Evolutionary conservation across 768 basidiomycete species (phyloP), one percentile per base, ranked within the genome.

Genomic region (Russula olivacea): DNA sequence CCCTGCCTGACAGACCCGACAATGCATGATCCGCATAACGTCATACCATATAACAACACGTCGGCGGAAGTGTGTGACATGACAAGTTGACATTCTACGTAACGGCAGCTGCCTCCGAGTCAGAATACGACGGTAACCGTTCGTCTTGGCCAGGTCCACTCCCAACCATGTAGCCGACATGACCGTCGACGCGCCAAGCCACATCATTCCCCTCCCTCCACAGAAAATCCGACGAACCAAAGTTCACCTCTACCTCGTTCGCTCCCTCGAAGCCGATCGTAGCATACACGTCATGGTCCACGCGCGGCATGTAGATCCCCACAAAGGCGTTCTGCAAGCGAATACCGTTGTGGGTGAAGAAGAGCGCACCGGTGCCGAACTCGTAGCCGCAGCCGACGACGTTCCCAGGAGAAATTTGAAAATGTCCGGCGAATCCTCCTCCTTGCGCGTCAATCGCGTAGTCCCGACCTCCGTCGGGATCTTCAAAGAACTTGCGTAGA

Each of bases 401-500:
- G 71, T 86, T 83, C 1, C 81, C 83, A 9, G 77, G 68, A 1
- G 57, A 68, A 55, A 82, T 74, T 56, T 65, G 72, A 28, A 64
- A 69, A 28, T 75, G 71, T 19, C 19, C 41, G 12, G 36, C 9
- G 36, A 12, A 12, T 36, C 36, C 36, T n/a, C 43, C 43, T 47
- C 11, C 11, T 21, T 0, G 45, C 45, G 45, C 21, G 45, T 47
- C 48, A 41, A 63, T 15, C 45, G 72, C 73, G 71, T 82, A 88
- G 67, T 85, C 82, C 1, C 83, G 79, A 12, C 86, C 87, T 19
- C 86, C 87, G 51, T 82, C 76, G 1, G 83, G 74, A 68, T 86
- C 84, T 68, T 87, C 86, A 62, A 83, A 88, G 77, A 88, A 88
- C 72, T 87, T 88, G 70, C 84, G 80, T 69, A 85, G 75, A 72